These are phyloP conservation scores for Porphyra umbilicalis DNA, from an alignment of 31 red algal species.

Conservation along the genomic window DNA sequence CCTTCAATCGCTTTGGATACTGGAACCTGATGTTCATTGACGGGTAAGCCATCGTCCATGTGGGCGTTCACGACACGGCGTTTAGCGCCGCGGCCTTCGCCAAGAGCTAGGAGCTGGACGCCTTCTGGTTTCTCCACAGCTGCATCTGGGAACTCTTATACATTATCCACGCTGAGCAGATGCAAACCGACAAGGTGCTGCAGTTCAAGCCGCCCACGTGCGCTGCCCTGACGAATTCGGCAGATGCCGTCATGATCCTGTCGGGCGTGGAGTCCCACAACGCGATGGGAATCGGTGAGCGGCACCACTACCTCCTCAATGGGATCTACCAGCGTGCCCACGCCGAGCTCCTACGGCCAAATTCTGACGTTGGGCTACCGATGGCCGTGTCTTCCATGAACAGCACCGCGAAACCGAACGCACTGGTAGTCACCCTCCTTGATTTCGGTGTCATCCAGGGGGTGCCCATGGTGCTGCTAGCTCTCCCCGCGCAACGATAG, in stretches of 20 bases:
- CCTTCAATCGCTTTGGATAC: neutral
- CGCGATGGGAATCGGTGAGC: no score
- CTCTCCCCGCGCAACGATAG: neutral
- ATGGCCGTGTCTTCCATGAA: neutral
- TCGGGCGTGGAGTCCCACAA: no score
- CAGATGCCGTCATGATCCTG: no score
- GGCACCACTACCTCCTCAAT: slow-evolving; percentile 5
- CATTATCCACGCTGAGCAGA: neutral
- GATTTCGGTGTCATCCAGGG: neutral
- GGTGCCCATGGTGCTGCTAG: neutral
- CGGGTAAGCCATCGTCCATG: neutral
- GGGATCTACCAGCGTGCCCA: neutral
- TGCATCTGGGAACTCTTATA: neutral
- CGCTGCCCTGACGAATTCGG: neutral
- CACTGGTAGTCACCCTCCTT: neutral
- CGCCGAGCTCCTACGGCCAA: neutral
- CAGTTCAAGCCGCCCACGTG: neutral
- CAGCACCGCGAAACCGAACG: neutral
- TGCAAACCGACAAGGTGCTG: neutral
- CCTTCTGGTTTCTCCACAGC: neutral
- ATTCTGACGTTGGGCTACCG: neutral
- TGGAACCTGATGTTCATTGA: neutral
- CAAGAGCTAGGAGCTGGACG: neutral
- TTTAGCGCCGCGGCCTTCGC: neutral
- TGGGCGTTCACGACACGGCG: neutral